Percentiles rank a stretch among this genome's conserved stretches.
phyloP scores from a whole-genome alignment of 2,329 filamentous ascomycete species.

The Cladophialophora chaetospira region DNA sequence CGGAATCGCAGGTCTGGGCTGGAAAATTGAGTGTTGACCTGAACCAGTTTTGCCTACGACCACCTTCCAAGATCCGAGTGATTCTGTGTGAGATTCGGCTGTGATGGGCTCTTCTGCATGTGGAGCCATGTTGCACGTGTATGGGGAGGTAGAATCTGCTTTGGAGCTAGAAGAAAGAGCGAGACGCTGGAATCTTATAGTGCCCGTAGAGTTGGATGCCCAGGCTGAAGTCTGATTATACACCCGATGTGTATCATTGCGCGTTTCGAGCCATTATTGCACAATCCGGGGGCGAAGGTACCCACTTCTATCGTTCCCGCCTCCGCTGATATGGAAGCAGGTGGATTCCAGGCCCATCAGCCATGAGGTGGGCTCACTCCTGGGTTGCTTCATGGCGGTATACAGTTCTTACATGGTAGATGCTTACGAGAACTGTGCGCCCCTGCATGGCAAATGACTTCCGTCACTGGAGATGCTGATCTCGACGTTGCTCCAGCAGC shows the following conservation, averaged over 20 bases:
- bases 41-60: background rate
- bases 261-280: conserved; percentile 13
- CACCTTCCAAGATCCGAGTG: background rate
- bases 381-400: no score
- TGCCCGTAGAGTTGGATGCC: background rate
- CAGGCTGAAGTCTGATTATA: background rate
- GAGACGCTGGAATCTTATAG: background rate
- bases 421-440: no score
- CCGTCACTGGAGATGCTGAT: background rate
- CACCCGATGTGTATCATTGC: background rate
- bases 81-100: conserved; percentile 3
- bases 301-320: background rate
- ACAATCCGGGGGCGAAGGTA: conserved; percentile 11
- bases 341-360: background rate
- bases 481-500: no score
- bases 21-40: background rate
- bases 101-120: conserved; percentile 20
- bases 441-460: no score
- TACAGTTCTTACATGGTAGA: no score
- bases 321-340: background rate
- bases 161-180: background rate
- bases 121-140: conserved; percentile 12
- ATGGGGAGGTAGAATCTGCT: background rate
- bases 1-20: background rate
- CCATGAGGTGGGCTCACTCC: background rate